Conservation (phyloP, 1,139 yeast genomes). For the Diutina pseudorugosa region DNA sequence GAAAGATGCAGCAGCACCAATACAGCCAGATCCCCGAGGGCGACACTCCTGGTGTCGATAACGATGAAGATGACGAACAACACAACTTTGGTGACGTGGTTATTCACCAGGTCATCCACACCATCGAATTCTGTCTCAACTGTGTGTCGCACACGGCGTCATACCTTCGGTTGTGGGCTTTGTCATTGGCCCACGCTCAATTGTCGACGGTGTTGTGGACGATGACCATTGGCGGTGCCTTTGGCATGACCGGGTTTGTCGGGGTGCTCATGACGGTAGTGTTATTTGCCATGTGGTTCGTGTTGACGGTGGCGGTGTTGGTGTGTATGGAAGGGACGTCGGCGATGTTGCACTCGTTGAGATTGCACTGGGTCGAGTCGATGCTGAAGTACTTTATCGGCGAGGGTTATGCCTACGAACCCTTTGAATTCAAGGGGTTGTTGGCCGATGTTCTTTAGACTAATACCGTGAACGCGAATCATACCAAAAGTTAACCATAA, state of each 20-base stretch:
- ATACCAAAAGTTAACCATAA: not conserved
- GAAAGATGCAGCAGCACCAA: constrained; percentile 20
- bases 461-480: no score
- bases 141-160: constrained; percentile 98
- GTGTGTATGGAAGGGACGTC: constrained; percentile 3
- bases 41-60: constrained; percentile 24
- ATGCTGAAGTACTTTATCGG: constrained; percentile 3
- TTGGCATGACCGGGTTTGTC: not conserved
- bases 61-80: constrained; percentile 32
- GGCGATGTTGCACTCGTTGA: constrained; percentile 3
- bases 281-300: constrained; percentile 3
- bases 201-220: constrained; percentile 2
- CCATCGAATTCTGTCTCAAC: constrained; percentile 94
- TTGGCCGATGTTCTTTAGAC: not conserved
- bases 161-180: constrained; percentile 51
- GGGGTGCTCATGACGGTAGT: constrained; percentile 4
- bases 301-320: constrained; percentile 1
- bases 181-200: not conserved
- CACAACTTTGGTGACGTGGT: constrained; percentile 82
- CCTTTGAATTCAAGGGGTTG: constrained; percentile 1
- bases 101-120: constrained; percentile 96
- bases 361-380: constrained; percentile 4
- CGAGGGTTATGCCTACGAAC: constrained; percentile 2
- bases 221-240: constrained; percentile 1
- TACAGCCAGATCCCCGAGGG: constrained; percentile 14